A percentile compares a stretch with the other conserved stretches of the same genome.
Evolutionary conservation across 2,329 filamentous ascomycete genomes (phyloP).

Genomic region (Fusarium sp.): DNA sequence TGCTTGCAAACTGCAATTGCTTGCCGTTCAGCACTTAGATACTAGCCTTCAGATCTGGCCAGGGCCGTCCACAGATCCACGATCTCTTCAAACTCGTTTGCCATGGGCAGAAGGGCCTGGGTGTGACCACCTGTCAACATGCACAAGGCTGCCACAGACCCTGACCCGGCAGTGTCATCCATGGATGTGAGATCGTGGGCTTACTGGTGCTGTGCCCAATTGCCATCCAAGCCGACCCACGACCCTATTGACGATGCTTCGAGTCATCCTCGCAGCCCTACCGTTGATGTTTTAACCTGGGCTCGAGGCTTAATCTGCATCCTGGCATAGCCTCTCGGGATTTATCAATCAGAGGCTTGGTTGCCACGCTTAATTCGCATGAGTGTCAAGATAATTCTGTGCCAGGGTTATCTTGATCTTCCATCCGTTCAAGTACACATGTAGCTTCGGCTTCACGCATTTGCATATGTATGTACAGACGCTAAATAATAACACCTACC

Average conservation of each 20-base stretch:
- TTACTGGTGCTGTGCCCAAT: slow-evolving; percentile 35
- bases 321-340: slow-evolving; percentile 24
- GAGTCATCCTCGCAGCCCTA: slow-evolving; percentile 43
- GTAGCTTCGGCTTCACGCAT: slow-evolving; percentile 4
- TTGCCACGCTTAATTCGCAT: slow-evolving; percentile 6
- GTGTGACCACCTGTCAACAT: slow-evolving; percentile 35
- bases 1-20: slow-evolving; percentile 21
- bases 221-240: slow-evolving; percentile 26
- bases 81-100: slow-evolving; percentile 19
- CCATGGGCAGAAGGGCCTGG: slow-evolving; percentile 10
- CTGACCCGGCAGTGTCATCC: slow-evolving; percentile 42
- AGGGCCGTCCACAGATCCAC: slow-evolving; percentile 28
- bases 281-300: slow-evolving; percentile 18
- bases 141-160: slow-evolving; percentile 42
- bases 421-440: not conserved
- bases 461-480: not conserved
- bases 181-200: slow-evolving; percentile 41
- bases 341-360: slow-evolving; percentile 18
- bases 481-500: slow-evolving; percentile 29
- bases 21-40: slow-evolving; percentile 10
- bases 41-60: slow-evolving; percentile 38
- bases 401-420: slow-evolving; percentile 4
- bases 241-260: slow-evolving; percentile 34
- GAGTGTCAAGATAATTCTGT: slow-evolving; percentile 19
- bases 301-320: slow-evolving; percentile 28